Evolutionary conservation across 2,329 filamentous ascomycete species (phyloP), one percentile per base, ranked within the genome.

Genomic region (Nemania sp.): DNA sequence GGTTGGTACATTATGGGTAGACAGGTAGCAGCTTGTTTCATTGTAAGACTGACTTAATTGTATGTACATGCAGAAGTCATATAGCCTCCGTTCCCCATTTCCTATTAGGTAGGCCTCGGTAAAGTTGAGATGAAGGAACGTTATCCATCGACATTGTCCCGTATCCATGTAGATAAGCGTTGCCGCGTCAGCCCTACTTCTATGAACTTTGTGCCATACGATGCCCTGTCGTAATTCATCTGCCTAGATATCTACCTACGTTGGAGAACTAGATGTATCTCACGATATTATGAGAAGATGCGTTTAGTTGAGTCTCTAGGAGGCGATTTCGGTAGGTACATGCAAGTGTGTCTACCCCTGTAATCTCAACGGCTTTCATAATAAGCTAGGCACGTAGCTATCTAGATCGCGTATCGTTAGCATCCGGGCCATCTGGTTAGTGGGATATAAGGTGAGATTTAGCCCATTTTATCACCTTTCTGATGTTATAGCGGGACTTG

Each of bases 101-200:
- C 13, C 11, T n/a, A n/a, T n/a, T n/a, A n/a, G 7, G 6, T 41
- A 41, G 7, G 11, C 7, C 35, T 13, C 7, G 35, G 13, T 15
- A 41, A n/a, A 15, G 6, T 41, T 13, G 35, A 41, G 35, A 41
- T 15, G 35, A 13, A 13, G 5, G 5, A 41, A 41, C 5, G 13
- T 41, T 41, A 41, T 27, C 32, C 22, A 47, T 24, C 55, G 49
- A 51, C 32, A 7, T 60, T 29, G 20, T 38, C 45, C 20, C 15
- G 20, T 26, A 20, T 38, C 29, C 47, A 41, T 60, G 45, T 52
- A 51, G 57, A 41, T 60, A 45, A 38, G n/a, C 43, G 3, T 60
- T 41, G 13, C 35, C 35, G 13, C 35, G 35, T 41, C 35, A 41
- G 13, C 13, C 35, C 5, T 41, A 41, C 35, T 41, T 41, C 32